Percentiles rank a stretch among this genome's conserved stretches.
Evolutionary conservation across 257 asterid genomes (phyloP).

Genomic region (Nicotiana paniculata): DNA sequence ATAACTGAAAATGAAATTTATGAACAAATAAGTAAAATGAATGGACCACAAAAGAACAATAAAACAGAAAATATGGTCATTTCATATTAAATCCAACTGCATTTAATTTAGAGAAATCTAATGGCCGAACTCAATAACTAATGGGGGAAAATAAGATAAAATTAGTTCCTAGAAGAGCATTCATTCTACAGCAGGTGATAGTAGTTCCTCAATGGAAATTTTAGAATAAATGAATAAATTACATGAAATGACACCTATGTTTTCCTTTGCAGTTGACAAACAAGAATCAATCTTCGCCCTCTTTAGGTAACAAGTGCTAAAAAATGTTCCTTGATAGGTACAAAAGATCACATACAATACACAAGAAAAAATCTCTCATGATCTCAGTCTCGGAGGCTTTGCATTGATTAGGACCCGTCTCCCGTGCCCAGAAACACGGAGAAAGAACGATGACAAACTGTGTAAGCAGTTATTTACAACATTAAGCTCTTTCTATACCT

Average conservation of each 20-base stretch:
- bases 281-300: background rate
- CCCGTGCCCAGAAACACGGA: background rate
- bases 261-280: background rate
- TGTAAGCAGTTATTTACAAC: slow-evolving; percentile 31
- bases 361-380: background rate
- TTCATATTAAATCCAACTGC: background rate
- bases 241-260: background rate
- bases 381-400: background rate
- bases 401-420: background rate
- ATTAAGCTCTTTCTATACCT: background rate
- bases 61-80: background rate
- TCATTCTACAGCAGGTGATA: background rate
- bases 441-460: background rate
- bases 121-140: no score
- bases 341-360: background rate
- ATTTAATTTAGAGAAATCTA: background rate
- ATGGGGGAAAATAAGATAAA: no score
- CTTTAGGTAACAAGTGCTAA: background rate
- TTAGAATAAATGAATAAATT: background rate
- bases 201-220: background rate
- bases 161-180: no score
- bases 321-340: background rate
- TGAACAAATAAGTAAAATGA: background rate
- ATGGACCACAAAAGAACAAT: background rate
- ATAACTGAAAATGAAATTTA: background rate